Conservation (phyloP, 2,329 filamentous ascomycete genomes). For the Beauveria rudraprayagi region DNA sequence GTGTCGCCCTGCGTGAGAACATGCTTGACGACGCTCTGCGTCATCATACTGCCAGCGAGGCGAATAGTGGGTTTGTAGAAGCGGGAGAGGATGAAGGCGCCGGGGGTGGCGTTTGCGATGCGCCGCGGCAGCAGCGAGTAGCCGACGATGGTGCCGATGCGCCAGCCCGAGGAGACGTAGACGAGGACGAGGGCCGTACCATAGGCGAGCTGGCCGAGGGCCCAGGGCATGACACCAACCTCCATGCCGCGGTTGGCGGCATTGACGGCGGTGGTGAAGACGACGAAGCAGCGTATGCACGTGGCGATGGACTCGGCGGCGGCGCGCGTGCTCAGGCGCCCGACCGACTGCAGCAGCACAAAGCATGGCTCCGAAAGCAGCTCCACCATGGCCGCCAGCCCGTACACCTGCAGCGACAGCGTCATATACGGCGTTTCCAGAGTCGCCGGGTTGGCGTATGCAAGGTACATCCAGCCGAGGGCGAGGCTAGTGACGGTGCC, state of each 20-base stretch:
- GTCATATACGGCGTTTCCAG: slow-evolving; percentile 56
- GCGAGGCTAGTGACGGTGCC: slow-evolving; percentile 56
- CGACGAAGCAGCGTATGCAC: slow-evolving; percentile 64
- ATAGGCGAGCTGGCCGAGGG: slow-evolving; percentile 75
- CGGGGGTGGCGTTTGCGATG: slow-evolving; percentile 20
- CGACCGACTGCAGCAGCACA: slow-evolving; percentile 72
- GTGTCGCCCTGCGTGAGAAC: slow-evolving; percentile 91
- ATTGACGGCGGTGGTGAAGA: slow-evolving; percentile 63
- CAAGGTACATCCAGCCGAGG: slow-evolving; percentile 62
- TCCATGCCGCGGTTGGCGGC: slow-evolving; percentile 43
- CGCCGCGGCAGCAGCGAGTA: slow-evolving; percentile 60
- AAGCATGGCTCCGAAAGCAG: slow-evolving; percentile 83
- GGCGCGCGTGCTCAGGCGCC: slow-evolving; percentile 73
- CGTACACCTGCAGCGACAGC: slow-evolving; percentile 46
- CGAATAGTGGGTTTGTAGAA: slow-evolving; percentile 65
- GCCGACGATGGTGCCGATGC: slow-evolving; percentile 44
- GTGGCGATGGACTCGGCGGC: slow-evolving; percentile 78
- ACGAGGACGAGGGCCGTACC: slow-evolving; percentile 58
- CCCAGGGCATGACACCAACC: slow-evolving; percentile 78
- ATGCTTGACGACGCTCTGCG: slow-evolving; percentile 87
- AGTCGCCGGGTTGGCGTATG: slow-evolving; percentile 37
- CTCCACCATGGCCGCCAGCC: slow-evolving; percentile 57
- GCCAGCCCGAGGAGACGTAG: slow-evolving; percentile 57
- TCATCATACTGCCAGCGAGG: slow-evolving; percentile 72
- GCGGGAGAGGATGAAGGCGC: slow-evolving; percentile 44